Evolutionary conservation across 2,329 filamentous ascomycete genomes (phyloP), one percentile per base, ranked within the genome.

Genomic region (Mycocentrospora acerina): DNA sequence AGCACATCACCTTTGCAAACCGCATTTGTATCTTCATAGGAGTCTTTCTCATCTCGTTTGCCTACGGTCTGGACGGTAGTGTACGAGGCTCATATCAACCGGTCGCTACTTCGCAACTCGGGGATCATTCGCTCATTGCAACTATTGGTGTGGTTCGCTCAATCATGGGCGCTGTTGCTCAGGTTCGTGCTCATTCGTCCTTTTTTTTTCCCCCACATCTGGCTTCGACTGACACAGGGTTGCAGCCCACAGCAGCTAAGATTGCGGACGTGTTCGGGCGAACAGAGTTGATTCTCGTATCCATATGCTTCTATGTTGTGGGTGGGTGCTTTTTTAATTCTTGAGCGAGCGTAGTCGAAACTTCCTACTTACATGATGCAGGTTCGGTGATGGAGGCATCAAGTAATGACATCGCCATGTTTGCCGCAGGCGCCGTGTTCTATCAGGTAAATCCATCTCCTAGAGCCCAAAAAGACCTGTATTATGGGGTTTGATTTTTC

Each of bases 31-130:
- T 86, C 58, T 84, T 85, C 62, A 54, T 77, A 8, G 72, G 80
- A 16, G 70, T 85, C 46, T 85, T 85, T 58, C 59, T 85, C 22
- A 67, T 85, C 36, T 77, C 81, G 9, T 86, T 83, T 59, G 78
- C 75, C 24, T 86, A 85, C 57, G 77, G 79, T 2, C 70, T 84
- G 15, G 49, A 55, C 15, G 45, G 77, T 16, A 77, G 71, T 1
- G 69, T 83, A 29, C 73, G 80, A 11, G 75, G 72, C 19, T 30
- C 41, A 0, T 55, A 50, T 5, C 46, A 78, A 67, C 73, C 79
- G 1, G 70, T 72, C 48, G 81, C 80, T 0, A 80, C 79, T 0
- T 70, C 73, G 0, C 69, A 63, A 22, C 81, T 77, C 48, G 58
- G 61, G 4, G 44, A 71, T 5, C 80, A 84, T 55, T 80, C 78